A percentile compares a stretch with the other conserved stretches of the same genome.
Evolutionary conservation across 306 rosid genomes (phyloP).

Genomic region (Boehmeria nivea): DNA sequence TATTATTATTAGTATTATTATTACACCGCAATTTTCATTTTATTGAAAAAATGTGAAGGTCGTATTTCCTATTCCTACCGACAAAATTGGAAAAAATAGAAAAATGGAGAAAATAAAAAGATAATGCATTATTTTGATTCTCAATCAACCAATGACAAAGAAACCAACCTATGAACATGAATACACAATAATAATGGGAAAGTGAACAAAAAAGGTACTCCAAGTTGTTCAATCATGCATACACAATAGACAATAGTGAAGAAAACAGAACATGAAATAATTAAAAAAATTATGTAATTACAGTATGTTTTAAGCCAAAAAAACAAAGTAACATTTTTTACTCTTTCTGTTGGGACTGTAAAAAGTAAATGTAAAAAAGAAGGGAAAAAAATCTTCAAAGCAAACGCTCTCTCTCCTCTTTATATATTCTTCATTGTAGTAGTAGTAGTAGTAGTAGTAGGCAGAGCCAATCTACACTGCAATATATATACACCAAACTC

Average conservation of each 20-base stretch:
- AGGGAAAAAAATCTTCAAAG: slow-evolving; percentile 28
- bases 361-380: slow-evolving; percentile 5
- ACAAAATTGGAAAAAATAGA: not conserved
- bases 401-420: slow-evolving; percentile 33
- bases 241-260: slow-evolving; percentile 40
- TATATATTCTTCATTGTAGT: slow-evolving; percentile 39
- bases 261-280: slow-evolving; percentile 30
- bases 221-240: slow-evolving; percentile 5
- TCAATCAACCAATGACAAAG: slow-evolving; percentile 22
- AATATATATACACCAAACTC: slow-evolving; percentile 12
- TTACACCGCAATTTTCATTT: not conserved
- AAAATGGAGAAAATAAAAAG: no score
- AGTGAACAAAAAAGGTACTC: not conserved
- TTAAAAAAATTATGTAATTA: slow-evolving; percentile 52
- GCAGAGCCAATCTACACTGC: slow-evolving; percentile 56
- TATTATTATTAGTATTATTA: not conserved
- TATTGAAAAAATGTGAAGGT: not conserved
- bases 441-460: slow-evolving; percentile 31
- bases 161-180: slow-evolving; percentile 3
- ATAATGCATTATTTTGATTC: slow-evolving; percentile 23
- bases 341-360: slow-evolving; percentile 6
- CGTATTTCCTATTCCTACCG: slow-evolving; percentile 1
- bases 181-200: not conserved
- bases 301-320: slow-evolving; percentile 58
- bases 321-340: slow-evolving; percentile 5